Percentiles rank a stretch among this genome's conserved stretches.
Conservation (phyloP, 192 early-diverging fungal species). For the Umbelopsis isabellina region DNA sequence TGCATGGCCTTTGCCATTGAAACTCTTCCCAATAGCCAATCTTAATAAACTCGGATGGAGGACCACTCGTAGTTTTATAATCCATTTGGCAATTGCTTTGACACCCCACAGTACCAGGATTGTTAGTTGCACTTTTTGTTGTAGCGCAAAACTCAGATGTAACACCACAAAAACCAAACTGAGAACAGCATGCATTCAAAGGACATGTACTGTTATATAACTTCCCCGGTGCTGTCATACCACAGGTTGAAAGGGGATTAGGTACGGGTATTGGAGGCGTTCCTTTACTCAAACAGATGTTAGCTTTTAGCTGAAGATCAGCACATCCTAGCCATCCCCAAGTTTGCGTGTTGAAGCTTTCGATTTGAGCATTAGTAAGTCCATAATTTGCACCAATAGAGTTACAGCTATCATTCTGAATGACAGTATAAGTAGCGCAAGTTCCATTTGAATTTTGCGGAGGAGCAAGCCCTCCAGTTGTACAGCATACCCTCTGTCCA, state of each 20-base stretch:
- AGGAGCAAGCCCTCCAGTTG: too few species aligned
- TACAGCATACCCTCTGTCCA: too few species aligned
- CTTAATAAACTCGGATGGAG: constrained; percentile 26
- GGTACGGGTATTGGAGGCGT: background rate
- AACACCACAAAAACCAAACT: constrained; percentile 26
- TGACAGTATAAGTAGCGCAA: background rate
- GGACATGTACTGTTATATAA: constrained; percentile 11
- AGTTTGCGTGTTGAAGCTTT: background rate
- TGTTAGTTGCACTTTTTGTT: constrained; percentile 10
- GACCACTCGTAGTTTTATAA: constrained; percentile 20
- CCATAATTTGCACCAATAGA: background rate
- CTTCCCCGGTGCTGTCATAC: background rate
- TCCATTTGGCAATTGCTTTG: constrained; percentile 20
- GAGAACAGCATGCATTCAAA: constrained; percentile 27
- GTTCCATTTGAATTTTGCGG: background rate
- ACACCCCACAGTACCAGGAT: constrained; percentile 30
- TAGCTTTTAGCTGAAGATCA: too few species aligned
- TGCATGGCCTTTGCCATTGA: constrained; percentile 25
- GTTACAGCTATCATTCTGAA: background rate
- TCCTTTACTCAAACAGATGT: too few species aligned
- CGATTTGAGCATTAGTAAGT: background rate
- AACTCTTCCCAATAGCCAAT: constrained; percentile 37
- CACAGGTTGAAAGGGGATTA: background rate
- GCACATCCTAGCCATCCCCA: background rate
- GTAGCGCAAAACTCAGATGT: constrained; percentile 12